Evolutionary conservation across 306 rosid species (phyloP).

Genomic region (Cicer pinnatifidum): DNA sequence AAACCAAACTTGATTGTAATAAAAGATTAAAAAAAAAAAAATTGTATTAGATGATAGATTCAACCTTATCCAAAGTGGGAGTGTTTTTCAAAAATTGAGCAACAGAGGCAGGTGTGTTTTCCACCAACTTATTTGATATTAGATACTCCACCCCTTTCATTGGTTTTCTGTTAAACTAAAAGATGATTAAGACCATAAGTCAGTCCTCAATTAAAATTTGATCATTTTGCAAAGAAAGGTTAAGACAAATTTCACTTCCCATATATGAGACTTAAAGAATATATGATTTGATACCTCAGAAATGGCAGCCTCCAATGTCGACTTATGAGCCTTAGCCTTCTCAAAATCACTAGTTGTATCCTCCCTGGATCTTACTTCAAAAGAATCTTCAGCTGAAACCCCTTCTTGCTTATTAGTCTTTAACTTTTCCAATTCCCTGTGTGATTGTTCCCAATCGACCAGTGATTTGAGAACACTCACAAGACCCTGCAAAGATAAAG

Average conservation of each 20-base stretch:
- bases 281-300: slow-evolving; percentile 62
- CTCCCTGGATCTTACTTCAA: slow-evolving; percentile 72
- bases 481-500: slow-evolving; percentile 73
- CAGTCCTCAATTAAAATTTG: slow-evolving; percentile 47
- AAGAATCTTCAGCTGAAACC: slow-evolving; percentile 64
- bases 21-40: slow-evolving; percentile 27
- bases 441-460: slow-evolving; percentile 94
- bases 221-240: slow-evolving; percentile 36
- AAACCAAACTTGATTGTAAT: slow-evolving; percentile 43
- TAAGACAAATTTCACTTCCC: slow-evolving; percentile 33
- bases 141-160: slow-evolving; percentile 82
- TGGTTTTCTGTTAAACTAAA: slow-evolving; percentile 95
- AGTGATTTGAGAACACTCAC: slow-evolving; percentile 94
- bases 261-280: slow-evolving; percentile 37
- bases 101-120: slow-evolving; percentile 79
- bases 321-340: slow-evolving; percentile 96
- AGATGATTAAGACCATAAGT: slow-evolving; percentile 54
- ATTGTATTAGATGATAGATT: slow-evolving; percentile 39
- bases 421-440: slow-evolving; percentile 61
- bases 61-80: slow-evolving; percentile 90
- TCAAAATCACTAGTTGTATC: slow-evolving; percentile 75
- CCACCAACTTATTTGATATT: slow-evolving; percentile 88
- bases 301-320: slow-evolving; percentile 94
- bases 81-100: slow-evolving; percentile 89
- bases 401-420: slow-evolving; percentile 63